Conservation (phyloP, 129 eudicot genomes). For the Centaurea solstitialis region DNA sequence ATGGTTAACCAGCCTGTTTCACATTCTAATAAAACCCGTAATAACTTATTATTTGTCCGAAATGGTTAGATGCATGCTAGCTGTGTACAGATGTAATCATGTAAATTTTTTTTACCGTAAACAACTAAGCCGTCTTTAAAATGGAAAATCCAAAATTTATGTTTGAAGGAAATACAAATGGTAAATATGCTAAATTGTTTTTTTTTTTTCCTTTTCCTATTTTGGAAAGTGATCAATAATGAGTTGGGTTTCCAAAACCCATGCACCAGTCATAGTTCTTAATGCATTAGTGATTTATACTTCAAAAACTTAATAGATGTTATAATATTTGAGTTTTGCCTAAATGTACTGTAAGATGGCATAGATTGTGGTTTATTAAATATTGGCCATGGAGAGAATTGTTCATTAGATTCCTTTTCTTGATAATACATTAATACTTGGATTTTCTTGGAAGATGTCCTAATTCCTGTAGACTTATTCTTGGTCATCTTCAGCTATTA, state of each 20-base stretch:
- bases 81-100: no score
- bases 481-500: not conserved
- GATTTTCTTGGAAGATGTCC: not conserved
- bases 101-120: no score
- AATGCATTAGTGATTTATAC: not conserved
- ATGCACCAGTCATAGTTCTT: no score
- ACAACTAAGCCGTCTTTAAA: no score
- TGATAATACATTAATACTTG: not conserved
- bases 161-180: no score
- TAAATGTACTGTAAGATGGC: not conserved
- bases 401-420: not conserved
- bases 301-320: not conserved
- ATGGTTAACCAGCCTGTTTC: not conserved
- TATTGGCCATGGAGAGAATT: not conserved
- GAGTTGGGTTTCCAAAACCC: no score
- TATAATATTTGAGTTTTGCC: not conserved
- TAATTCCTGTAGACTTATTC: not conserved
- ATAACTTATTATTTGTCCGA: not conserved
- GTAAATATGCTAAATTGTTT: not conserved
- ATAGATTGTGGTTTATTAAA: not conserved
- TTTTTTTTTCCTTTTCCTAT: not conserved
- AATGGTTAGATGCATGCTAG: not conserved
- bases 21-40: not conserved
- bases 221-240: no score
- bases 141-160: not conserved